Conservation (phyloP, 495 filamentous ascomycete species). For the Daldinia childiae region DNA sequence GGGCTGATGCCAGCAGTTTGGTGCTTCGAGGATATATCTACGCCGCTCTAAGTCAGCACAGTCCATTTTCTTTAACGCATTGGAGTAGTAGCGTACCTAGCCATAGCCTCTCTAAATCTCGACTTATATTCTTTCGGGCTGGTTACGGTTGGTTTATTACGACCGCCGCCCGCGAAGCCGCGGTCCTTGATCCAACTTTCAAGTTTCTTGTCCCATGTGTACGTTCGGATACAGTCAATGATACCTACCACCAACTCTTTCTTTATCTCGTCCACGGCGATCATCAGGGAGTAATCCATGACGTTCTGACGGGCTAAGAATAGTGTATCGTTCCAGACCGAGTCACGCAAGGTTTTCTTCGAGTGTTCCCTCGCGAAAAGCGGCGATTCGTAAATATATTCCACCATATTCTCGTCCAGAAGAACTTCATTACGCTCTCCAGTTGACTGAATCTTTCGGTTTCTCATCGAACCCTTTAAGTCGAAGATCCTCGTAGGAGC, state of each 20-base stretch:
- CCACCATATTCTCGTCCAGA: constrained; percentile 98
- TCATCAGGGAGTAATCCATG: constrained; percentile 99
- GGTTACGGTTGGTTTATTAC: constrained; percentile 93
- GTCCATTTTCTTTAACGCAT: background rate
- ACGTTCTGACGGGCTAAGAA: constrained; percentile 93
- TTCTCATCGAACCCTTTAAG: constrained; percentile 97
- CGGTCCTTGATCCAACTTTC: constrained; percentile 99
- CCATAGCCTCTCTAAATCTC: constrained; percentile 96
- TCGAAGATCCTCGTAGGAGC: constrained; percentile 93
- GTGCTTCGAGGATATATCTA: constrained; percentile 62
- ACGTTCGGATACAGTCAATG: constrained; percentile 98
- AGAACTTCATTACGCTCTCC: constrained; percentile 96
- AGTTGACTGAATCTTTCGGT: constrained; percentile 93
- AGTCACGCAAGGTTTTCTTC: constrained; percentile 86
- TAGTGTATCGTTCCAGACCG: constrained; percentile 93
- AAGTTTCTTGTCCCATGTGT: constrained; percentile 99
- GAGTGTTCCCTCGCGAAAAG: constrained; percentile 93
- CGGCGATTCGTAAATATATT: constrained; percentile 97
- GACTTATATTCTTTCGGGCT: constrained; percentile 98
- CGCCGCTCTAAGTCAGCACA: constrained; percentile 10
- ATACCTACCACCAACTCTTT: constrained; percentile 96
- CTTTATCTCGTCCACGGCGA: constrained; percentile 88
- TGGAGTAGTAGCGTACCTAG: constrained; percentile 74
- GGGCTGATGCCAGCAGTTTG: constrained; percentile 61
- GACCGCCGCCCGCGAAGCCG: constrained; percentile 82